Evolutionary conservation across 176 grass and related monocot species (phyloP).

Genomic region (Aegilops tauschii): DNA sequence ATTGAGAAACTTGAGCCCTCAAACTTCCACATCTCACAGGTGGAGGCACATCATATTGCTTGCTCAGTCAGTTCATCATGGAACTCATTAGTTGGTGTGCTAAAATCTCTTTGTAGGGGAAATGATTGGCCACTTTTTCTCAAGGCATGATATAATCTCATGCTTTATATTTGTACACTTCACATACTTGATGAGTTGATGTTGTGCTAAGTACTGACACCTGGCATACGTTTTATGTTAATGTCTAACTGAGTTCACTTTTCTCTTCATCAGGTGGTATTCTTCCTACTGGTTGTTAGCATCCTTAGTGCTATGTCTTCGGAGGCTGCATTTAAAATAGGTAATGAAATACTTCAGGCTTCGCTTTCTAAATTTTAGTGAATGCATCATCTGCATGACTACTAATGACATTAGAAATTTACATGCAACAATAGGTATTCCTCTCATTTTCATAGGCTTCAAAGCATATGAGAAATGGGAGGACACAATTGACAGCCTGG

Average conservation of each 20-base stretch:
- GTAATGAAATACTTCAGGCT: slow-evolving; percentile 37
- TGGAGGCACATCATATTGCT: slow-evolving; percentile 55
- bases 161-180: slow-evolving; percentile 18
- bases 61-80: slow-evolving; percentile 58
- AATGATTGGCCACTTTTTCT: slow-evolving; percentile 84
- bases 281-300: slow-evolving; percentile 65
- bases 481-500: slow-evolving; percentile 62
- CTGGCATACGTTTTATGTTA: neutral
- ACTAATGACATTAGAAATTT: slow-evolving; percentile 30
- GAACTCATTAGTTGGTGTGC: slow-evolving; percentile 68
- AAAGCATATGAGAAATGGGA: slow-evolving; percentile 90
- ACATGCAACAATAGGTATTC: slow-evolving; percentile 50
- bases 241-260: slow-evolving; percentile 8
- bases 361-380: neutral
- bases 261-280: slow-evolving; percentile 49
- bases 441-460: slow-evolving; percentile 67
- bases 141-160: slow-evolving; percentile 45
- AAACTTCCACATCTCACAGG: slow-evolving; percentile 72
- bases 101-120: slow-evolving; percentile 94
- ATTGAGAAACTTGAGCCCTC: slow-evolving; percentile 90
- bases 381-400: neutral
- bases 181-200: neutral
- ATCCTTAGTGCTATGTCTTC: slow-evolving; percentile 68
- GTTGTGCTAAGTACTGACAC: neutral
- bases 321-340: slow-evolving; percentile 72